Evolutionary conservation across 2,329 filamentous ascomycete genomes (phyloP).

Genomic region (Xylariaceae sp.): DNA sequence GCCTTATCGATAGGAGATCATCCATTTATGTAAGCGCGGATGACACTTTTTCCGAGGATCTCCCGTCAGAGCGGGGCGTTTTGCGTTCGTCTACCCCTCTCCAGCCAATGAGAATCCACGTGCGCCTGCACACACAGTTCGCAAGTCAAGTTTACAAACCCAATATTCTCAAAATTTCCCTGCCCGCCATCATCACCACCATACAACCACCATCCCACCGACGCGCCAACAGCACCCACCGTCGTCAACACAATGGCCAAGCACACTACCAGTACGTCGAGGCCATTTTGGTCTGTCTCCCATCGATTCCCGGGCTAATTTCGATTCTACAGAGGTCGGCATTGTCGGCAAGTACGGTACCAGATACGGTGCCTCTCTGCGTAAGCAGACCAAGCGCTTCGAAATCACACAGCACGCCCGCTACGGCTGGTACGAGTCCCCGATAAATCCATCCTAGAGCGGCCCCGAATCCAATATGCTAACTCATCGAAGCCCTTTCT

Average conservation of each 20-base stretch:
- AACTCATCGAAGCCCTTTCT: constrained; percentile 63
- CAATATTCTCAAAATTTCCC: constrained; percentile 17
- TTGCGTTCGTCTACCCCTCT: constrained; percentile 10
- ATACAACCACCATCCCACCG: constrained; percentile 11
- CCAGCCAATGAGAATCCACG: constrained; percentile 11
- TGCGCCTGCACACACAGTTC: constrained; percentile 16
- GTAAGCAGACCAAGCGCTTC: constrained; percentile 99
- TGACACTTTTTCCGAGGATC: constrained; percentile 10
- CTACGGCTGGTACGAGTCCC: constrained; percentile 45
- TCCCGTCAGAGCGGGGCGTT: constrained; percentile 4
- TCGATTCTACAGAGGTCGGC: constrained; percentile 42
- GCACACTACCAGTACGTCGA: constrained; percentile 17
- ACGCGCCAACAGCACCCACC: constrained; percentile 12
- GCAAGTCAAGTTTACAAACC: constrained; percentile 13
- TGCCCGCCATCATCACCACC: constrained; percentile 16
- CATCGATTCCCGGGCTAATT: constrained; percentile 7
- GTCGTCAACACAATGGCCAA: constrained; percentile 19
- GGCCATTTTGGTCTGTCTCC: not conserved
- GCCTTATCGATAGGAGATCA: not conserved
- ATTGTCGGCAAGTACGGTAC: constrained; percentile 22
- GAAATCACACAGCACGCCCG: constrained; percentile 98
- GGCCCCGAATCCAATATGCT: constrained; percentile 1
- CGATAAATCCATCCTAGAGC: not conserved
- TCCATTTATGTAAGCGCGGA: not conserved
- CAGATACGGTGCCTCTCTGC: constrained; percentile 90